phyloP scores from a whole-genome alignment of 1,284 basidiomycete genomes.

The Sporisorium exsertum region DNA sequence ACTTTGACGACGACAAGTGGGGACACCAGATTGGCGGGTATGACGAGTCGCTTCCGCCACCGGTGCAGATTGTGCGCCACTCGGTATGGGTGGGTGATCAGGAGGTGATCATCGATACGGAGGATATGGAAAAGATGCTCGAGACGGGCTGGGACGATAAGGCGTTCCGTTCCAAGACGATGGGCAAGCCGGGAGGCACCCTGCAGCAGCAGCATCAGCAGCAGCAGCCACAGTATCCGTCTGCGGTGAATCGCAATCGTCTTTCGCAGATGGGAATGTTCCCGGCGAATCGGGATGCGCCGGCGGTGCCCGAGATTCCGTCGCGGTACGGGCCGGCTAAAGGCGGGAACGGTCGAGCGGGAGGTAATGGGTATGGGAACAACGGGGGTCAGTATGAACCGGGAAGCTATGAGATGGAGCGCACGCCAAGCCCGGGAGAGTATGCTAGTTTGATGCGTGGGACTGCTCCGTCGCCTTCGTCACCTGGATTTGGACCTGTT shows the following conservation, averaged over 20 bases:
- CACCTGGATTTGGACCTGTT: constrained; percentile 29
- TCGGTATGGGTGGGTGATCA: constrained; percentile 58
- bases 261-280: constrained; percentile 48
- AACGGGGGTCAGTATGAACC: constrained; percentile 23
- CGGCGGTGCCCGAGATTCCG: constrained; percentile 51
- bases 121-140: constrained; percentile 64
- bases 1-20: constrained; percentile 89
- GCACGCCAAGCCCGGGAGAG: constrained; percentile 50
- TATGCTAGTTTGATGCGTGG: constrained; percentile 54
- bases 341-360: constrained; percentile 1
- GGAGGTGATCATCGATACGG: constrained; percentile 54
- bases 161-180: constrained; percentile 26
- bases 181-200: constrained; percentile 12
- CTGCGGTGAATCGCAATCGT: constrained; percentile 35
- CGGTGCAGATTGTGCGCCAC: constrained; percentile 58
- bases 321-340: constrained; percentile 24
- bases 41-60: constrained; percentile 59
- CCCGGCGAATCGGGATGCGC: constrained; percentile 23
- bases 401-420: constrained; percentile 49
- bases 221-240: constrained; percentile 44
- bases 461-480: constrained; percentile 37
- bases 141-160: constrained; percentile 61
- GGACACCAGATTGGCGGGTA: constrained; percentile 73
- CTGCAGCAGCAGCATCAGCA: neutral
- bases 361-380: constrained; percentile 1